Conservation (phyloP, 2,329 filamentous ascomycete species). For the Boeremia exigua region DNA sequence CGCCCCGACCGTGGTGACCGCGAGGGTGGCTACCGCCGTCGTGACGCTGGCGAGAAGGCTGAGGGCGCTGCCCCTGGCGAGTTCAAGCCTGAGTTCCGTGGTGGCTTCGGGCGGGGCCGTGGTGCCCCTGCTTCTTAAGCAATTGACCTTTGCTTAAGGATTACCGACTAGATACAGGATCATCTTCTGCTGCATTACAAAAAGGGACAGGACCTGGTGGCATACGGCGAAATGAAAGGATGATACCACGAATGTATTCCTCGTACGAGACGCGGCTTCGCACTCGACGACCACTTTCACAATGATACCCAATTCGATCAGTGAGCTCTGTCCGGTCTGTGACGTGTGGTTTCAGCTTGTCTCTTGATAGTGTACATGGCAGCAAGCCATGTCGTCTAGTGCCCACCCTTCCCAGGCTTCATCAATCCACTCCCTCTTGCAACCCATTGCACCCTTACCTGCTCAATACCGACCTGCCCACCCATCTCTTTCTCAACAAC, state of each 20-base stretch:
- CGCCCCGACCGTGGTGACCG: constrained; percentile 66
- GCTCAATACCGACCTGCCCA: constrained; percentile 45
- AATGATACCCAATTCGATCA: constrained; percentile 47
- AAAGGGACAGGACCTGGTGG: constrained; percentile 43
- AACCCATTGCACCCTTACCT: constrained; percentile 58
- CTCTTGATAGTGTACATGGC: neutral
- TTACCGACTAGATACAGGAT: constrained; percentile 28
- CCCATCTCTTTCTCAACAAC: constrained; percentile 64
- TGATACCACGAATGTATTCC: constrained; percentile 47
- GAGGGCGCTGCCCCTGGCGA: constrained; percentile 50
- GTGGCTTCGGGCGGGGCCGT: constrained; percentile 51
- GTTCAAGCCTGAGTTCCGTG: constrained; percentile 54
- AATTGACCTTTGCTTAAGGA: constrained; percentile 30
- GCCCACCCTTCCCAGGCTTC: constrained; percentile 51
- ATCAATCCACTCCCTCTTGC: constrained; percentile 57
- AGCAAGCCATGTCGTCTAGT: constrained; percentile 30
- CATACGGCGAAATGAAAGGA: constrained; percentile 48
- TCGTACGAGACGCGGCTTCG: constrained; percentile 34
- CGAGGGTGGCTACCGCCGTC: constrained; percentile 81
- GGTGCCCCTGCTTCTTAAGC: constrained; percentile 47
- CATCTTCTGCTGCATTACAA: constrained; percentile 43
- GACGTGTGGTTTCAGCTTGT: neutral
- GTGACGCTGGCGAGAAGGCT: constrained; percentile 67
- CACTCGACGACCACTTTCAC: constrained; percentile 38
- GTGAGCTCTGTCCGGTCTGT: constrained; percentile 19